Evolutionary conservation across 2,329 filamentous ascomycete genomes (phyloP), one percentile per base, ranked within the genome.

Genomic region (Epichloe hybrida): DNA sequence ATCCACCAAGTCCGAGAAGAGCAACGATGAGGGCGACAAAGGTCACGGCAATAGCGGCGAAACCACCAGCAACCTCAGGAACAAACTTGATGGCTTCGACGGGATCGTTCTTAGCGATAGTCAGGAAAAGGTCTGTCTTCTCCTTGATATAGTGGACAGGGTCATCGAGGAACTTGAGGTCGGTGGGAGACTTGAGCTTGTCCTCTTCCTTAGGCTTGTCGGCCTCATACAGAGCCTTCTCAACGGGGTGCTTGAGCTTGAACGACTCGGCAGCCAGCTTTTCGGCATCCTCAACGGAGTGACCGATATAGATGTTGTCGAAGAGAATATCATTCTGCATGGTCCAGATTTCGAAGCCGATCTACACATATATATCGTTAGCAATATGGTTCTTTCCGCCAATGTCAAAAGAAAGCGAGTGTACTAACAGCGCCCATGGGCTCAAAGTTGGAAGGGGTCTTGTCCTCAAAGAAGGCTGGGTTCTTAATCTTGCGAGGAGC

Each of bases 271-370:
- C 78, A 62, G 88, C 86, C 64, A 98, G 77, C 74, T 90, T 86
- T 70, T 86, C 82, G 55, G 93, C 93, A 60, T 98, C 93, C 65
- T 88, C 88, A 60, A 93, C 69, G 20, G 91, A 97, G 82, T 98
- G 93, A 57, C 93, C 93, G 68, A 98, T 89, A 81, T 97, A 98
- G 77, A 98, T 94, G 83, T 98, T 98, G 81, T 97, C 88, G 64
- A 98, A 97, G 63, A 96, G 84, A 62, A 98, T 97, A 66, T 96
- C 86, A 69, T 83, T 95, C 74, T 96, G 91, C 93, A 98, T 98
- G 63, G 93, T 97, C 93, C 93, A 98, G 74, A 98, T 91, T 73
- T 98, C 93, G 65, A 97, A 97, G 62, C 93, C 93, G 73, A 97
- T 90, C 86, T 89, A 64, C 20, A 8, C 2, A 15, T 8, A 21